Base-by-base conservation (phyloP, 208 protist genomes). In the Lotmaria passim region DNA sequence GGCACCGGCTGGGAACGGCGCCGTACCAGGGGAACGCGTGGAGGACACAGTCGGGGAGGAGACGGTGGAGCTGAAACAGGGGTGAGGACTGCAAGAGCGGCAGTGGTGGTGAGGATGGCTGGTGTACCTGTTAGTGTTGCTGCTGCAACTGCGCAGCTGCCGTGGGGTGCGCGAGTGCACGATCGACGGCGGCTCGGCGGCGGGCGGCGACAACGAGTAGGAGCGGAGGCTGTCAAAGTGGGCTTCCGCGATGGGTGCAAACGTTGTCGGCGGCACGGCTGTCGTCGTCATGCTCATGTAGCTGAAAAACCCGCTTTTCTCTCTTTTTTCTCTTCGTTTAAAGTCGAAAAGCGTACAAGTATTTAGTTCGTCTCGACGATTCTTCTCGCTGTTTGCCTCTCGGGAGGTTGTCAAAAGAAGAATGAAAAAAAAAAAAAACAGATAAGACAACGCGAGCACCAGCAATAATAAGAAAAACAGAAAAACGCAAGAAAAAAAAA, bases 361-460 rank as follows among this genome's bases (percentile, higher is more conserved):
- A n/a, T n/a, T n/a, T n/a, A n/a, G n/a, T n/a, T n/a, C n/a, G n/a
- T n/a, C n/a, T n/a, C n/a, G n/a, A n/a, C n/a, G n/a, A n/a, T n/a
- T n/a, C n/a, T n/a, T n/a, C n/a, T n/a, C n/a, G n/a, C n/a, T n/a
- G n/a, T n/a, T n/a, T n/a, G n/a, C n/a, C n/a, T n/a, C n/a, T n/a
- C n/a, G n/a, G n/a, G n/a, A n/a, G n/a, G n/a, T n/a, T n/a, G n/a
- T n/a, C n/a, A n/a, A n/a, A n/a, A n/a, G n/a, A n/a, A n/a, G n/a
- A n/a, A n/a, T 12, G 19, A 53, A 26, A 66, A 30, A 60, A 41
- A 26, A 52, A 26, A 48, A 47, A 14, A 26, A 3, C 36, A 61
- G 6, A 2, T 10, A 30, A 8, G 28, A 51, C 30, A 36, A 11
- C 1, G 6, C 7, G 23, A 44, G 19, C 23, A 52, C 3, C 3